Evolutionary conservation across 805 yeast species (phyloP).

Genomic region (Komagataella populi): DNA sequence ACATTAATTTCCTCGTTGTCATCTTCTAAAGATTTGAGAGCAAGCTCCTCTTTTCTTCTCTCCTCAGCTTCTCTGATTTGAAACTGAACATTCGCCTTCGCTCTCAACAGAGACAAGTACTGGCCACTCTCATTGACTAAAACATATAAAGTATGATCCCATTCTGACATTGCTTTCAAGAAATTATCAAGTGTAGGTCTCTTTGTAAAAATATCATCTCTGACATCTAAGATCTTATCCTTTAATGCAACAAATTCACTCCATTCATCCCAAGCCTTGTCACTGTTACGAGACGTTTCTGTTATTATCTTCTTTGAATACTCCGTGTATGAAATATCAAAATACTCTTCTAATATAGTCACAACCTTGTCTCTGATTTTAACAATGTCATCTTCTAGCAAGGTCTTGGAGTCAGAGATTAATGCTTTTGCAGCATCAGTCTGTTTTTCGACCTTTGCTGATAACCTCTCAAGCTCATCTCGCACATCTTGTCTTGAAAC

Average conservation of each 20-base stretch:
- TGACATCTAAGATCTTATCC: slow-evolving; percentile 34
- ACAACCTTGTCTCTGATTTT: slow-evolving; percentile 29
- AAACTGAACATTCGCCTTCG: slow-evolving; percentile 43
- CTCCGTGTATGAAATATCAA: slow-evolving; percentile 51
- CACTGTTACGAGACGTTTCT: slow-evolving; percentile 12
- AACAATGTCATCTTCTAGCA: slow-evolving; percentile 17
- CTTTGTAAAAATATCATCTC: slow-evolving; percentile 34
- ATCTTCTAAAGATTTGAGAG: neutral
- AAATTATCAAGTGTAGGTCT: slow-evolving; percentile 17
- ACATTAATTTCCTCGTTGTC: neutral
- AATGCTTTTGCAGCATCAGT: slow-evolving; percentile 19
- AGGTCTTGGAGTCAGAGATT: slow-evolving; percentile 16
- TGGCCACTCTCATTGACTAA: slow-evolving; percentile 49
- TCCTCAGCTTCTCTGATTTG: slow-evolving; percentile 38
- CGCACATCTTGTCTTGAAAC: slow-evolving; percentile 35
- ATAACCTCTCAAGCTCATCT: slow-evolving; percentile 21
- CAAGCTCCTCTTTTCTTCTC: slow-evolving; percentile 5
- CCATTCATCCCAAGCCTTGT: slow-evolving; percentile 42
- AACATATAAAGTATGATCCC: slow-evolving; percentile 31
- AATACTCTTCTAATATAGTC: slow-evolving; percentile 63
- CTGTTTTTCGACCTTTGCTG: slow-evolving; percentile 14
- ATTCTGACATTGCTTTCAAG: slow-evolving; percentile 19
- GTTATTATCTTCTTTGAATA: slow-evolving; percentile 47
- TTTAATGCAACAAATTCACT: slow-evolving; percentile 45
- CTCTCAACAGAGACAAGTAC: slow-evolving; percentile 40